Evolutionary conservation across 2,329 filamentous ascomycete genomes (phyloP), one percentile per base, ranked within the genome.

Genomic region (Paramyrothecium roridum): DNA sequence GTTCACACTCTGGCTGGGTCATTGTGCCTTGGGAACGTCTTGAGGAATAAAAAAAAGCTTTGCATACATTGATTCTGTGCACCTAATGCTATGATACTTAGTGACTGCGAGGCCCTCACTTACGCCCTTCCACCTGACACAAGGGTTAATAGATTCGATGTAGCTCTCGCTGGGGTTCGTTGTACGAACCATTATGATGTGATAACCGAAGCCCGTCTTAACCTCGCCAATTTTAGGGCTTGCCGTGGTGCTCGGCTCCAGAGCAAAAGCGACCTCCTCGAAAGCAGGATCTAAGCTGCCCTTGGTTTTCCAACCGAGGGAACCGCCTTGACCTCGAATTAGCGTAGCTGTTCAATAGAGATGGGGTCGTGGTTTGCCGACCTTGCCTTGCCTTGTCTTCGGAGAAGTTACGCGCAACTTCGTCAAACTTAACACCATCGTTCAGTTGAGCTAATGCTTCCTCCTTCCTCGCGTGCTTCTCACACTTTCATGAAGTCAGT

Each of bases 391-490:
- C 88, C 74, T 93, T 92, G 70, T 93, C 89, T 71, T 92, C 89
- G 0, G 86, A 90, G 66, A 83, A 89, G 61, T 86, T 83, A 53
- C 83, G 76, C 11, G 89, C 89, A 7, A 92, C 88, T 50, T 89
- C 85, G 63, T 91, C 88, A 65, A 92, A 93, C 63, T 88, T 90
- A 52, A 78, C 79, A 2, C 88, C 87, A 3, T 78, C 82, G 43
- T 79, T 80, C 52, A 93, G 71, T 72, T 90, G 88, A 55, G 80
- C 81, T 17, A 91, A 69, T 1, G 89, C 89, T 67, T 91, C 86
- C 66, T 91, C 88, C 67, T 91, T 92, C 70, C 87, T 90, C n/a
- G 77, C 74, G 67, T 91, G 85, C 67, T 93, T 93, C 68, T 87
- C 86, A 64, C 89, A 92, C 75, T 86, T 50, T 26, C 11, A 51